Evolutionary conservation across 2,329 filamentous ascomycete species (phyloP).

Genomic region (Phialophora macrospora): DNA sequence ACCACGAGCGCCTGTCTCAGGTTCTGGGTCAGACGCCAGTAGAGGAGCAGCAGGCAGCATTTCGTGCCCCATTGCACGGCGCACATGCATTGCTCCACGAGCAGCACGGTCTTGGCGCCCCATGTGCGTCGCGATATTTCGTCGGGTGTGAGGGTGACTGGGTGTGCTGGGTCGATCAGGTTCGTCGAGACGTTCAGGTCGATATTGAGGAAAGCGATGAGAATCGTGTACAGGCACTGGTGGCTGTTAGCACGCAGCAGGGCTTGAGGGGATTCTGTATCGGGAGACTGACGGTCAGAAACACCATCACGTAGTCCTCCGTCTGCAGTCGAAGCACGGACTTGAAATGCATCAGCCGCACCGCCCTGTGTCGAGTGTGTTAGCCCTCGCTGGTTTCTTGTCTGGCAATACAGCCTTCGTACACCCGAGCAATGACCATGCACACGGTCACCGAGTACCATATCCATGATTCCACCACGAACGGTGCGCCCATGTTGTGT

Average conservation of each 20-base stretch:
- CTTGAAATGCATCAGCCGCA: constrained; percentile 36
- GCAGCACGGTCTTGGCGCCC: constrained; percentile 62
- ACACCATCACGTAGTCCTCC: constrained; percentile 64
- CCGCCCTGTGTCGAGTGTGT: constrained; percentile 17
- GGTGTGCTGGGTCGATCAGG: constrained; percentile 48
- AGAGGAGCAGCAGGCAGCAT: constrained; percentile 59
- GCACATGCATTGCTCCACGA: constrained; percentile 60
- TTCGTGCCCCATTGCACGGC: constrained; percentile 59
- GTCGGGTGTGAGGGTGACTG: constrained; percentile 52
- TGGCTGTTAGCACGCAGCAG: neutral
- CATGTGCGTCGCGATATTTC: constrained; percentile 52
- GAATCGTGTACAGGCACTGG: constrained; percentile 47
- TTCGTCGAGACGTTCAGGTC: constrained; percentile 53
- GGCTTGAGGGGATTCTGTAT: neutral
- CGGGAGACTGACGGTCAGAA: constrained; percentile 50
- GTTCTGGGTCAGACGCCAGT: constrained; percentile 56
- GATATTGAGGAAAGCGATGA: constrained; percentile 52
- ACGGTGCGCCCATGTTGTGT: constrained; percentile 30
- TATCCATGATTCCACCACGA: constrained; percentile 40
- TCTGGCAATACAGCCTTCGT: constrained; percentile 7
- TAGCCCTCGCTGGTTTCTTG: neutral
- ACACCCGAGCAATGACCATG: constrained; percentile 37
- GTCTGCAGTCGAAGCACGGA: constrained; percentile 50
- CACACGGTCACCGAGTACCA: constrained; percentile 36
- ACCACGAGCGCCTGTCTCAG: constrained; percentile 45